Base-by-base conservation (phyloP, 352 stramenopile genomes). In the Pythium insidiosum region DNA sequence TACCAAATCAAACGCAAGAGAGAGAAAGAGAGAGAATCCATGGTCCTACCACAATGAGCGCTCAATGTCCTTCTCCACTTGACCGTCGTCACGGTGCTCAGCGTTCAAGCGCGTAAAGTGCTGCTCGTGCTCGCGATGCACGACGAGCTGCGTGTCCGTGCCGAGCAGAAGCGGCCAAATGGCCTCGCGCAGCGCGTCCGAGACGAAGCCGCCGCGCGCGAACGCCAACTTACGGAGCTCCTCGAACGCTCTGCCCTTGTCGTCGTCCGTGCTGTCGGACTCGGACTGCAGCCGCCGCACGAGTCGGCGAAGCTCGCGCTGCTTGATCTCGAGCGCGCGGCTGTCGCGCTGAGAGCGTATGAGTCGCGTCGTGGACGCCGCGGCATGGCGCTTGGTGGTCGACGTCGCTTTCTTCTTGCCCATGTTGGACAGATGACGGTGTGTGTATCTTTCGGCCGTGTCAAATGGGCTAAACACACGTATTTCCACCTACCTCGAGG, bases 61-160 rank as follows among this genome's bases (percentile, higher is more conserved):
- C n/a, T 89, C 73, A 25, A 94, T 81, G 42, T 94, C 82, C 43
- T 89, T 89, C 29, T 86, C 67, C 24, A 94, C 63, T 50, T 90
- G 79, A 13, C 49, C 47, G 35, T 82, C 71, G 41, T 94, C 82
- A 9, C 67, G 66, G 39, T 92, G 77, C 6, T 37, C 13, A 15
- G 38, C 48, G 20, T 52, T 63, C 5, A 7, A 22, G 6, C 19
- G 18, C 5, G 48, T 54, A 28, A 43, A 47, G 43, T 60, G 36
- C 22, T 48, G 19, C 19, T 40, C 45, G 11, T 50, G 43, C 20
- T 38, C 38, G 13, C 20, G 33, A 7, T 37, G 3, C 10, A 49
- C 54, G 12, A 43, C 6, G 26, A 54, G 50, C 4, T 1, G 35
- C 10, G 10, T 15, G 3, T 28, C 34, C 11, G 43, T 31, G 1